Conservation (phyloP, 2,329 filamentous ascomycete species). For the Colletotrichum abscissum region DNA sequence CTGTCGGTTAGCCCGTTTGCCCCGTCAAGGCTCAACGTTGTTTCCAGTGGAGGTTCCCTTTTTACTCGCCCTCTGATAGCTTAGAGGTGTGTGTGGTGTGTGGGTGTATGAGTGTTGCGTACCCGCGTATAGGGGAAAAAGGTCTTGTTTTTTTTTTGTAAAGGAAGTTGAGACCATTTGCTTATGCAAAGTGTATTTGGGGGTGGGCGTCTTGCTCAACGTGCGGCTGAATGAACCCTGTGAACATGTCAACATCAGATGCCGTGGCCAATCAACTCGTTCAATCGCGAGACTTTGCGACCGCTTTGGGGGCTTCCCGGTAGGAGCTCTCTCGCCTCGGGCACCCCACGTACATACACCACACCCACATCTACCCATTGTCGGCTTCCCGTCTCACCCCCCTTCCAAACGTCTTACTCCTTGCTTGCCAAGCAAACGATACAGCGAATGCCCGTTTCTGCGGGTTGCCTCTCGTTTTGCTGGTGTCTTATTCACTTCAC, state of each 20-base stretch:
- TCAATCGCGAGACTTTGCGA: constrained; percentile 13
- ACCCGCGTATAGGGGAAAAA: background rate
- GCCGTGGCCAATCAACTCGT: background rate
- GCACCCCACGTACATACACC: background rate
- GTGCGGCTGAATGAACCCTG: constrained; percentile 16
- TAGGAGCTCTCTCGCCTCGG: background rate
- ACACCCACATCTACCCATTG: background rate
- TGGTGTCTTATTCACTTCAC: background rate
- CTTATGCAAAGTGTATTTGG: background rate
- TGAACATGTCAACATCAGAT: constrained; percentile 4
- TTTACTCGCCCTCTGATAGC: background rate
- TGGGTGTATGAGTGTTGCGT: no score
- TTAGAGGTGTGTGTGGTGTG: background rate
- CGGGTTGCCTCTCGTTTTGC: background rate
- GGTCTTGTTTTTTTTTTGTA: background rate
- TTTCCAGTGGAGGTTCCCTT: background rate
- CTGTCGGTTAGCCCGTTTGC: background rate
- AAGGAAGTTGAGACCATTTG: constrained; percentile 18
- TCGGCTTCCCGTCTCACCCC: background rate
- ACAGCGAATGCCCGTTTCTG: background rate
- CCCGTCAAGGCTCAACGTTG: background rate
- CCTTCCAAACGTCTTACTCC: background rate
- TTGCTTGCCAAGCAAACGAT: background rate
- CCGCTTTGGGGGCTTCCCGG: constrained; percentile 16
- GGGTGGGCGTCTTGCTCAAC: background rate